Conservation (phyloP, 1,284 basidiomycete genomes). For the Boletus hoseneyae region DNA sequence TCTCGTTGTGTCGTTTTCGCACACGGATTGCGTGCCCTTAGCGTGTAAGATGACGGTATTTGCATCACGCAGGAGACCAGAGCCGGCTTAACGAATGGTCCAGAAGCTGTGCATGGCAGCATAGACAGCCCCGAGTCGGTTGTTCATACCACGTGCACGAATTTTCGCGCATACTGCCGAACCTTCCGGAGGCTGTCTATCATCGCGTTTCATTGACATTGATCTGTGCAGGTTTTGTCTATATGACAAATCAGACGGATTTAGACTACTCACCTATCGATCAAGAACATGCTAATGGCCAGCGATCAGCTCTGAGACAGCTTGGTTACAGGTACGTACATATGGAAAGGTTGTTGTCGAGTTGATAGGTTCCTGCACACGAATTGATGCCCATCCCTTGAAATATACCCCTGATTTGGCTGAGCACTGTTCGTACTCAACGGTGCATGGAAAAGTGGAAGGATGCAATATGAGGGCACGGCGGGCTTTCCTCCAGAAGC, state of each 20-base stretch:
- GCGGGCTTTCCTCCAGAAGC: conserved; percentile 38
- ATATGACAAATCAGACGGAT: no score
- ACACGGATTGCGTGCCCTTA: conserved; percentile 24
- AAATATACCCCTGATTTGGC: conserved; percentile 46
- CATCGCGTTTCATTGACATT: conserved; percentile 43
- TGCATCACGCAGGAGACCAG: conserved; percentile 42
- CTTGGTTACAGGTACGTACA: conserved; percentile 39
- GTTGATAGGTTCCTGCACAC: conserved; percentile 50
- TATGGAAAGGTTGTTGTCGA: conserved; percentile 53
- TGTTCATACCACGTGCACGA: conserved; percentile 32
- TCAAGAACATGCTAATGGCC: conserved; percentile 45
- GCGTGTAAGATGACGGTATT: conserved; percentile 56
- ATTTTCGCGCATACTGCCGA: conserved; percentile 41
- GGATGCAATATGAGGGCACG: conserved; percentile 49
- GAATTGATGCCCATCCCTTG: conserved; percentile 47
- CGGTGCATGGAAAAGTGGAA: conserved; percentile 52
- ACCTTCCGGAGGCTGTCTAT: conserved; percentile 39
- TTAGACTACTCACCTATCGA: conserved; percentile 40
- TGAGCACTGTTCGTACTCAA: conserved; percentile 25
- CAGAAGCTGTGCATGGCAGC: conserved; percentile 51
- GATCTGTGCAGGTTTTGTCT: conserved; percentile 38
- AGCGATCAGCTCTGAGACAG: background rate
- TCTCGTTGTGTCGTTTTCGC: conserved; percentile 45
- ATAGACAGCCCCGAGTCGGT: conserved; percentile 57
- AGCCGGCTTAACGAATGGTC: conserved; percentile 43